These are phyloP conservation scores for Tricholoma hemisulphureum DNA, from an alignment of 768 basidiomycete species.

Conservation along the genomic window DNA sequence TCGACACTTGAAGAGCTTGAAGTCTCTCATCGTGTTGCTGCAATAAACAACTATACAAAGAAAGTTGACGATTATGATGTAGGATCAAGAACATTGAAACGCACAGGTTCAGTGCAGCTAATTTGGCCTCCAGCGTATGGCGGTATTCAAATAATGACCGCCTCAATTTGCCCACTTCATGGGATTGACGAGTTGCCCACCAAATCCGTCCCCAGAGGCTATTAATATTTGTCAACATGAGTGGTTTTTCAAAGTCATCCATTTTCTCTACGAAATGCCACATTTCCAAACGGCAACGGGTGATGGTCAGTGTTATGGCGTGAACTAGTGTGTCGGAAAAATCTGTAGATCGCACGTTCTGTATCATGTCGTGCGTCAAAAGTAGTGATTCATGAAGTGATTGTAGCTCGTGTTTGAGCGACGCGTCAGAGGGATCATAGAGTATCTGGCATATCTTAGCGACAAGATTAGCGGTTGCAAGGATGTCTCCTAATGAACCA, in stretches of 20 bases:
- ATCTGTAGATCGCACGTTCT: background rate
- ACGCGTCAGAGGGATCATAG: background rate
- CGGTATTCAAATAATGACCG: too few relatives aligned
- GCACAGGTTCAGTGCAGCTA: too few relatives aligned
- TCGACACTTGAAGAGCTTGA: too few relatives aligned
- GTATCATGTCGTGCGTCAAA: background rate
- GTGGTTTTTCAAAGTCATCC: background rate
- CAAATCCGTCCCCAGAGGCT: too few relatives aligned
- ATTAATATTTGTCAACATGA: too few relatives aligned
- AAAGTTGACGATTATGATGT: too few relatives aligned
- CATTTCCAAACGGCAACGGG: background rate
- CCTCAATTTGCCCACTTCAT: too few relatives aligned
- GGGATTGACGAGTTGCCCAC: too few relatives aligned
- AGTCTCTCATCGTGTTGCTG: too few relatives aligned
- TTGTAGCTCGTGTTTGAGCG: background rate
- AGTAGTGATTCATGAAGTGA: background rate
- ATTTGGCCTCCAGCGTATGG: too few relatives aligned
- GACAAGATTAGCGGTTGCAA: background rate
- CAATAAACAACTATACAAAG: too few relatives aligned
- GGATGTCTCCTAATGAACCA: background rate
- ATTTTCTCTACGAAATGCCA: background rate
- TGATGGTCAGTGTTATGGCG: background rate
- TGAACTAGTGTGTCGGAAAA: background rate
- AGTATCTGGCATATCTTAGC: background rate
- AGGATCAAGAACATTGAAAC: too few relatives aligned